A percentile compares a stretch with the other conserved stretches of the same genome.
These are phyloP conservation scores for Cercospora zeina DNA, from an alignment of 2,329 filamentous ascomycete genomes.

Conservation along the genomic window DNA sequence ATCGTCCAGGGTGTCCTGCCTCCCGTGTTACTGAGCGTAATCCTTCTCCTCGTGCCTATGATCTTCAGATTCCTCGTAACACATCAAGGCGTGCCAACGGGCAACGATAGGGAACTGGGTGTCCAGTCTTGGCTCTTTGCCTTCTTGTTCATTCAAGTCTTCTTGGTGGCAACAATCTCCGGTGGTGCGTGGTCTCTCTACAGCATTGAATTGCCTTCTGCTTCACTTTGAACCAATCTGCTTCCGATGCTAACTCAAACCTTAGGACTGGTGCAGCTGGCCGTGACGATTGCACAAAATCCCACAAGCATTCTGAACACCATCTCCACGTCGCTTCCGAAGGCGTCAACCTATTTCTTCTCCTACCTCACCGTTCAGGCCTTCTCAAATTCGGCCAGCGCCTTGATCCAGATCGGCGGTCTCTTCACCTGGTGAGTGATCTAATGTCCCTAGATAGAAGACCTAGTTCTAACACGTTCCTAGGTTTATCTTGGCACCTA, in stretches of 20 bases:
- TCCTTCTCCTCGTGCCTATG: slow-evolving; percentile 79
- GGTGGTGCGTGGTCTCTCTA: slow-evolving; percentile 66
- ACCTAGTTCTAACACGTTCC: background rate
- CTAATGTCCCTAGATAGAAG: too few species aligned
- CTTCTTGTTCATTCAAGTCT: slow-evolving; percentile 91
- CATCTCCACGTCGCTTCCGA: slow-evolving; percentile 77
- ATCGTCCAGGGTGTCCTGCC: slow-evolving; percentile 85
- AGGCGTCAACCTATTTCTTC: slow-evolving; percentile 94
- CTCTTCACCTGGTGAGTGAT: slow-evolving; percentile 69
- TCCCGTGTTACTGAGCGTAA: slow-evolving; percentile 69
- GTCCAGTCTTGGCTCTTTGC: slow-evolving; percentile 91
- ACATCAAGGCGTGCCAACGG: slow-evolving; percentile 79
- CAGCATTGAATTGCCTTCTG: background rate
- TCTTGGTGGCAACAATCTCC: slow-evolving; percentile 86
- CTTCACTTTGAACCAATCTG: background rate
- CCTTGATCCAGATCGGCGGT: slow-evolving; percentile 77
- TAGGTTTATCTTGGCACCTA: slow-evolving; percentile 69
- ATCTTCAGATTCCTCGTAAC: slow-evolving; percentile 72
- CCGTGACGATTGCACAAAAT: slow-evolving; percentile 61
- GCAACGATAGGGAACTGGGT: slow-evolving; percentile 73
- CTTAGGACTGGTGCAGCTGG: slow-evolving; percentile 10
- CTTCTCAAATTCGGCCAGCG: slow-evolving; percentile 84
- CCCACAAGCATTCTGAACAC: slow-evolving; percentile 68
- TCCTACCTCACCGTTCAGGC: slow-evolving; percentile 97
- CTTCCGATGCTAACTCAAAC: background rate